Conservation (phyloP, 441 rosid genomes). For the Breynia disticha region DNA sequence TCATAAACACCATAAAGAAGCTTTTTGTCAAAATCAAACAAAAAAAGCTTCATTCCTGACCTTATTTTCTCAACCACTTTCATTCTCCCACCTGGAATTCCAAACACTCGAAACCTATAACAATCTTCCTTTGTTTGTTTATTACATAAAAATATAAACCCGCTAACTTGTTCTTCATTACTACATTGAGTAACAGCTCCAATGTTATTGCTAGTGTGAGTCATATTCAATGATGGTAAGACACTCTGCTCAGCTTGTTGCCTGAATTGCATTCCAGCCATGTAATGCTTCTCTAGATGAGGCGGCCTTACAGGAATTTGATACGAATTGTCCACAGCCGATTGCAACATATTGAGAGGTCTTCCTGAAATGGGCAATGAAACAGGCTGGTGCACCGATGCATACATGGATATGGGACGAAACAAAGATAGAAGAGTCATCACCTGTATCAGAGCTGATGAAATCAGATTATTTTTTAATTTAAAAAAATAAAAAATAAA, state of each 20-base stretch:
- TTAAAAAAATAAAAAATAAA: neutral
- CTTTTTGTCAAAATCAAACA: slow-evolving; percentile 23
- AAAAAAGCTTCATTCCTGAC: slow-evolving; percentile 23
- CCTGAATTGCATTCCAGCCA: slow-evolving; percentile 22
- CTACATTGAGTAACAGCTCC: slow-evolving; percentile 4
- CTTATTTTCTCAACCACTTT: slow-evolving; percentile 16
- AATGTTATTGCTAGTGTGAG: slow-evolving; percentile 8
- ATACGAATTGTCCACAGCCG: slow-evolving; percentile 5
- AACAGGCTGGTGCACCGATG: neutral
- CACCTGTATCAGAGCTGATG: slow-evolving; percentile 27
- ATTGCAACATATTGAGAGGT: neutral
- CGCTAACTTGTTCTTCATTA: slow-evolving; percentile 24
- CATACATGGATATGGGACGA: slow-evolving; percentile 25
- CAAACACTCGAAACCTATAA: slow-evolving; percentile 20
- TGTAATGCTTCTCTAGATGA: slow-evolving; percentile 13
- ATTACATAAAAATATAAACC: slow-evolving; percentile 37
- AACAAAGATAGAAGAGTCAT: slow-evolving; percentile 29
- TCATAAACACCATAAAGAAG: slow-evolving; percentile 24
- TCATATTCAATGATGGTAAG: slow-evolving; percentile 14
- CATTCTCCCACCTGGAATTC: slow-evolving; percentile 18
- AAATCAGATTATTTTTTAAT: too few relatives aligned
- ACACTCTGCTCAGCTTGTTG: slow-evolving; percentile 15
- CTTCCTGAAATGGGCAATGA: slow-evolving; percentile 16
- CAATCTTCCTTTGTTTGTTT: slow-evolving; percentile 26
- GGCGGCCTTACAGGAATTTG: slow-evolving; percentile 21